phyloP scores from a whole-genome alignment of 2,329 filamentous ascomycete genomes.

The Aspergillus chevalieri region DNA sequence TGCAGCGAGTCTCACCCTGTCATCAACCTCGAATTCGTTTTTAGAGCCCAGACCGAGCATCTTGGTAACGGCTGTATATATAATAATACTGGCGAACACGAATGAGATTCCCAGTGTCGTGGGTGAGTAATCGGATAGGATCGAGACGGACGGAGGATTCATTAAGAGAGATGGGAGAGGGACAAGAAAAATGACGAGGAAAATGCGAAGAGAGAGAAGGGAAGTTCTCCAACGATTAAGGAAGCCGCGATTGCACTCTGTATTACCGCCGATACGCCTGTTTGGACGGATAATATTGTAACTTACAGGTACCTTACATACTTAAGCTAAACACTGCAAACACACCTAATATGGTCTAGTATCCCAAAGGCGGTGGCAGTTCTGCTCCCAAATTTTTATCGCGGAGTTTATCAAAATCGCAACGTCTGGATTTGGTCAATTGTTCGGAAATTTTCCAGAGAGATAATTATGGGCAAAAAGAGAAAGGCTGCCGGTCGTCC shows the following conservation, averaged over 20 bases:
- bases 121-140: conserved; percentile 17
- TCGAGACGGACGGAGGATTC: conserved; percentile 14
- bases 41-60: conserved; percentile 42
- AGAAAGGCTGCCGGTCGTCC: conserved; percentile 61
- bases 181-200: conserved; percentile 5
- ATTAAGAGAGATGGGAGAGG: conserved; percentile 13
- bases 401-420: conserved; percentile 13
- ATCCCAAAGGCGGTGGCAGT: conserved; percentile 23
- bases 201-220: conserved; percentile 2
- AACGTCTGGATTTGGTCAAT: neutral
- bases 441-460: neutral
- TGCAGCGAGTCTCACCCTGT: conserved; percentile 55
- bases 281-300: neutral
- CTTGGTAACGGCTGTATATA: conserved; percentile 27
- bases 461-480: conserved; percentile 47
- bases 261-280: too few species aligned
- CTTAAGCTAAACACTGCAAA: conserved; percentile 15
- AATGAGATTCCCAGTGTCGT: conserved; percentile 24
- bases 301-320: neutral
- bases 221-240: neutral
- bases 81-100: conserved; percentile 26
- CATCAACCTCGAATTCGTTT: conserved; percentile 78
- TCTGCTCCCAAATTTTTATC: conserved; percentile 31
- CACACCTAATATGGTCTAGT: conserved; percentile 11
- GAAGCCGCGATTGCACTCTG: too few species aligned